phyloP scores from a whole-genome alignment of 495 filamentous ascomycete species.

The Talaromyces stipitatus region DNA sequence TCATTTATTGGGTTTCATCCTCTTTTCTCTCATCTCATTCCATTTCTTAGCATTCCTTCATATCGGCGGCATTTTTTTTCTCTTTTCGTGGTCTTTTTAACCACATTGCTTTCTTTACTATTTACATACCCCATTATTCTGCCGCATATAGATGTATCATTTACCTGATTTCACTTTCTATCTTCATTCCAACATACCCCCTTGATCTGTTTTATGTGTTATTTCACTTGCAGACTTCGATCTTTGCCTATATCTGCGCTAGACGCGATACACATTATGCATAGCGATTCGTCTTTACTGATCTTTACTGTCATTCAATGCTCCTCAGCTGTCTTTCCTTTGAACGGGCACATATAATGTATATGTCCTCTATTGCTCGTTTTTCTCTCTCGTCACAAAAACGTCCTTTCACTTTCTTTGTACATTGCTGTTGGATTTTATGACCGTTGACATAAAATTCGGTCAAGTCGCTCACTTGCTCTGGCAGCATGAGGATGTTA shows the following conservation, averaged over 20 bases:
- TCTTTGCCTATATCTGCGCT: conserved; percentile 1
- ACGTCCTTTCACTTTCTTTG: neutral
- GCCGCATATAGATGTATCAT: conserved; percentile 7
- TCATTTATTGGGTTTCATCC: conserved; percentile 14
- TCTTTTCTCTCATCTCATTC: neutral
- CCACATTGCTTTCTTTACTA: conserved; percentile 11
- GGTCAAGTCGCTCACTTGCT: conserved; percentile 7
- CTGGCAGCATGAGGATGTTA: conserved; percentile 2
- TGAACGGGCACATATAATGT: neutral
- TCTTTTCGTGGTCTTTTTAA: conserved; percentile 18
- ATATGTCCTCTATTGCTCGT: neutral
- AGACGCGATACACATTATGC: conserved; percentile 7
- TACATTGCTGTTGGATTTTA: neutral
- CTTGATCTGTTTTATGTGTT: neutral
- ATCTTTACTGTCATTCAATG: neutral
- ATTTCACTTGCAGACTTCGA: neutral
- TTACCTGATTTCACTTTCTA: conserved; percentile 1
- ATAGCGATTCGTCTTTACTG: conserved; percentile 4
- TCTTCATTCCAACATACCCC: conserved; percentile 12
- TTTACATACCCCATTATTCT: conserved; percentile 14
- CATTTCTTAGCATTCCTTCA: neutral
- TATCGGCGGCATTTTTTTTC: conserved; percentile 28
- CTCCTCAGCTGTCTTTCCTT: neutral
- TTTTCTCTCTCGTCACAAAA: neutral
- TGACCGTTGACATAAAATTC: neutral